Base-by-base conservation (phyloP, 192 early-diverging fungal genomes). In the Linnemannia zychae region DNA sequence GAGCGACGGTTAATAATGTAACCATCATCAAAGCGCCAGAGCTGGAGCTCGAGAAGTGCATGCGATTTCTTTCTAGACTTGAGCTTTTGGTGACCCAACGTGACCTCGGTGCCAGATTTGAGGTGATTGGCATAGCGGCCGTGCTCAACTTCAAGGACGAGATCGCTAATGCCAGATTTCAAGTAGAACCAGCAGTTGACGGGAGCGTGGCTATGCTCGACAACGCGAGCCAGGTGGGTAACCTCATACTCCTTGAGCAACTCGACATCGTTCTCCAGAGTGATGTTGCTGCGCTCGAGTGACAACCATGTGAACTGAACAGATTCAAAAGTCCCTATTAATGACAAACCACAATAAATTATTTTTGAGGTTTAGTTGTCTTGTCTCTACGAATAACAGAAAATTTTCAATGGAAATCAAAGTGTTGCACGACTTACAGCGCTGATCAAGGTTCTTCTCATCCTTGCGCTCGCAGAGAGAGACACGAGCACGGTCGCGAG, bases 11-110 rank as follows among this genome's bases (percentile, higher is more conserved):
- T 87, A 34, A 87, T 78, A 31, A 87, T 75, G 46, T 77, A 73
- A 53, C 85, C 85, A 67, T 80, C 75, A 34, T 77, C 66, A 34
- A 74, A 81, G 33, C 85, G 75, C 85, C 85, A 87, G 34, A 87
- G 79, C 76, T 87, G 85, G 37, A 84, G 82, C 72, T 84, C 82
- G 4, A 84, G 72, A 38, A 77, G 76, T 47, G 82, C 76, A 40
- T 84, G 82, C 13, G 82, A 84, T n/a, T 84, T 66, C 76, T 84
- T 84, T 47, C 82, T 76, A 65, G 82, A 84, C 76, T 75, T 84
- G 52, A 84, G 73, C 49, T 46, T 84, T 67, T 84, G 82, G 52
- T 84, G 82, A 33, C 60, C 76, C 6, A 84, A 31, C 17, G 78
- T 72, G 17, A 84, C 66, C 38, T 65, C 67, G 20, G 82, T 50